These are phyloP conservation scores for Dactylonectria macrodidyma DNA, from an alignment of 2,329 filamentous ascomycete genomes.

Conservation along the genomic window DNA sequence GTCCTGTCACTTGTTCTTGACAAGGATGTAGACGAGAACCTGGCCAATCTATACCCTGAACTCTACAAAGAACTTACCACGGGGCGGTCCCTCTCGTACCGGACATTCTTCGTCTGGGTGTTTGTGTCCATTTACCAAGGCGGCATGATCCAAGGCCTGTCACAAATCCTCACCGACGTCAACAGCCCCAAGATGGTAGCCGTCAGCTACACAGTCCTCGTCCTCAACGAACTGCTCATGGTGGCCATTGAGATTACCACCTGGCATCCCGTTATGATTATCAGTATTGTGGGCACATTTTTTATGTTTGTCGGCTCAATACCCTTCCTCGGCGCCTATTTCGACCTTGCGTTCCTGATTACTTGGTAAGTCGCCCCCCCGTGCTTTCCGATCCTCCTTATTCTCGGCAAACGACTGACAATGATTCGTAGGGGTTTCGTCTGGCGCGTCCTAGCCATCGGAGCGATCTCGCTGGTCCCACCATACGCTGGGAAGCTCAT, in stretches of 20 bases:
- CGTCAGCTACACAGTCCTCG: conserved; percentile 91
- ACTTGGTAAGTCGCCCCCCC: conserved; percentile 68
- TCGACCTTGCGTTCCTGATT: conserved; percentile 85
- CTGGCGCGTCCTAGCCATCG: conserved; percentile 89
- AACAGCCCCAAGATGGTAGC: conserved; percentile 84
- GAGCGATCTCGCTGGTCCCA: conserved; percentile 85
- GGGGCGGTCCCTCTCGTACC: conserved; percentile 88
- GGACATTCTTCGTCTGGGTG: conserved; percentile 98
- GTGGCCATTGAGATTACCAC: conserved; percentile 96
- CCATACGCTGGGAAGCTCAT: conserved; percentile 91
- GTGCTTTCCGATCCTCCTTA: not conserved
- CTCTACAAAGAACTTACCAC: conserved; percentile 97
- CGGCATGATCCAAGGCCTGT: conserved; percentile 93
- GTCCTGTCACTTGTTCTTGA: conserved; percentile 96
- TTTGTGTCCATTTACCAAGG: conserved; percentile 96
- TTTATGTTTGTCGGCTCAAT: conserved; percentile 85
- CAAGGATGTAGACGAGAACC: conserved; percentile 92
- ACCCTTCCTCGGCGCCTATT: conserved; percentile 91
- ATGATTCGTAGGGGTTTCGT: conserved; percentile 77
- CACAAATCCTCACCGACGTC: conserved; percentile 87
- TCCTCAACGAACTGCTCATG: conserved; percentile 97
- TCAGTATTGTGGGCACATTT: conserved; percentile 86
- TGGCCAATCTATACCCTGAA: conserved; percentile 96
- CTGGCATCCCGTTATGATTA: conserved; percentile 95
- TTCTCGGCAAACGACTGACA: conserved; percentile 34